Percentiles rank a stretch among this genome's conserved stretches.
These are phyloP conservation scores for Tubosaeta sp. DNA, from an alignment of 768 basidiomycete species.

Conservation along the genomic window DNA sequence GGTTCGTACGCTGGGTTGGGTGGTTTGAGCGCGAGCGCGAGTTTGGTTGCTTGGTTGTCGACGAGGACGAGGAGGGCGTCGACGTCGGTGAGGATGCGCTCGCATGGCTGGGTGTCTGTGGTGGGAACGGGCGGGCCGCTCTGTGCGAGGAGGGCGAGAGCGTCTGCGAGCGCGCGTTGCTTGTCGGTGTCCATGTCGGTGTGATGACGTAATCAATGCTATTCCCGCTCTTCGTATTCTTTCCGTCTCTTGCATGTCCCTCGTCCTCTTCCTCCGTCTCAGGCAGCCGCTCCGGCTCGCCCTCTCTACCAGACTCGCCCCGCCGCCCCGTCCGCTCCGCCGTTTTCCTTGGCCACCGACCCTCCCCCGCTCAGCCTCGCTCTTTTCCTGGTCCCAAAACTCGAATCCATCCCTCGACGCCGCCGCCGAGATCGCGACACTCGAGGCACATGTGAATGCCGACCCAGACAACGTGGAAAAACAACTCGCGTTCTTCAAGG, in stretches of 20 bases:
- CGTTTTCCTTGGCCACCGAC: constrained; percentile 23
- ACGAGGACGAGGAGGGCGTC: constrained; percentile 55
- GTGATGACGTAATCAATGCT: background rate
- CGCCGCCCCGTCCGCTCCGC: constrained; percentile 34
- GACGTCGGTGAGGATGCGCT: constrained; percentile 51
- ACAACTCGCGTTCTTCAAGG: constrained; percentile 67
- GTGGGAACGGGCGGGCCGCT: background rate
- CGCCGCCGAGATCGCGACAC: constrained; percentile 64
- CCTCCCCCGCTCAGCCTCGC: constrained; percentile 22
- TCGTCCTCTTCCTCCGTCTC: constrained; percentile 6
- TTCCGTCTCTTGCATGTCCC: constrained; percentile 5
- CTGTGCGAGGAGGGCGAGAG: constrained; percentile 8
- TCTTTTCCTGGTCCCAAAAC: constrained; percentile 36
- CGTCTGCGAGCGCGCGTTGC: constrained; percentile 3
- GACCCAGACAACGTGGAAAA: constrained; percentile 64
- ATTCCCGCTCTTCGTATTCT: background rate
- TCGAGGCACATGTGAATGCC: constrained; percentile 76
- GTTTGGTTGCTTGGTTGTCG: constrained; percentile 53
- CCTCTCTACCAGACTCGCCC: constrained; percentile 17
- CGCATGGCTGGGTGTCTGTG: constrained; percentile 3
- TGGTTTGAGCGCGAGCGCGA: constrained; percentile 61
- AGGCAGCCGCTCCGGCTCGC: background rate
- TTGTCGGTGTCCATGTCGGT: background rate
- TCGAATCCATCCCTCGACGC: constrained; percentile 45
- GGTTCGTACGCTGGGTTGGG: constrained; percentile 49